These are phyloP conservation scores for Aureobasidium sp. DNA, from an alignment of 2,329 filamentous ascomycete species.

Conservation along the genomic window DNA sequence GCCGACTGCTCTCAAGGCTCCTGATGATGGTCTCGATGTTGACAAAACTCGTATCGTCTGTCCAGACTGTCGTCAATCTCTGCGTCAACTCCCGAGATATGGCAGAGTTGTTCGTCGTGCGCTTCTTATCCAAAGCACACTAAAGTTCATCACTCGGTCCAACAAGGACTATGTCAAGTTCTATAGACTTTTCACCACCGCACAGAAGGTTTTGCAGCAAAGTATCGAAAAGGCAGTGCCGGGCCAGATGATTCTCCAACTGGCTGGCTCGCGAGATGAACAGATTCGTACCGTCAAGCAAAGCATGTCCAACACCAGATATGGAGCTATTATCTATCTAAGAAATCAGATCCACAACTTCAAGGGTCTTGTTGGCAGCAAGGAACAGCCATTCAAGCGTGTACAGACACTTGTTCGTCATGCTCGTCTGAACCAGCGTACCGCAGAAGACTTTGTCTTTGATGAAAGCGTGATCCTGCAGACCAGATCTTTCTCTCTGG, in stretches of 20 bases:
- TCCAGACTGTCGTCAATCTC: constrained; percentile 64
- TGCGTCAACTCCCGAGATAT: constrained; percentile 67
- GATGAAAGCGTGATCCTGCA: constrained; percentile 31
- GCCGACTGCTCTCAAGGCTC: constrained; percentile 34
- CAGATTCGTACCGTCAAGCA: not conserved
- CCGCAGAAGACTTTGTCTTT: constrained; percentile 34
- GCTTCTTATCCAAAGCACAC: constrained; percentile 68
- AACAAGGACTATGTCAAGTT: constrained; percentile 34
- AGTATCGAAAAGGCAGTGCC: not conserved
- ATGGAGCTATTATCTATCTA: not conserved
- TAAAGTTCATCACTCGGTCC: constrained; percentile 68
- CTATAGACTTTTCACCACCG: not conserved
- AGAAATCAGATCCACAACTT: constrained; percentile 29
- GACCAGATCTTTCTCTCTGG: constrained; percentile 42
- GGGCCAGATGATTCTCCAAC: not conserved
- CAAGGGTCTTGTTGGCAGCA: constrained; percentile 38
- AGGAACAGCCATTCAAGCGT: constrained; percentile 58
- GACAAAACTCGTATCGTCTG: constrained; percentile 57
- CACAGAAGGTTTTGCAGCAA: not conserved
- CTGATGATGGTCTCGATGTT: constrained; percentile 55
- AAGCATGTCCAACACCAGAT: not conserved
- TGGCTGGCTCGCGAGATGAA: not conserved
- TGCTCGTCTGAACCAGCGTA: constrained; percentile 37
- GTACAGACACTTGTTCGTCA: constrained; percentile 53
- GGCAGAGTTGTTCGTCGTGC: constrained; percentile 67